A percentile compares a stretch with the other conserved stretches of the same genome.
Conservation (phyloP, 306 rosid genomes). For the Mimosa bimucronata region DNA sequence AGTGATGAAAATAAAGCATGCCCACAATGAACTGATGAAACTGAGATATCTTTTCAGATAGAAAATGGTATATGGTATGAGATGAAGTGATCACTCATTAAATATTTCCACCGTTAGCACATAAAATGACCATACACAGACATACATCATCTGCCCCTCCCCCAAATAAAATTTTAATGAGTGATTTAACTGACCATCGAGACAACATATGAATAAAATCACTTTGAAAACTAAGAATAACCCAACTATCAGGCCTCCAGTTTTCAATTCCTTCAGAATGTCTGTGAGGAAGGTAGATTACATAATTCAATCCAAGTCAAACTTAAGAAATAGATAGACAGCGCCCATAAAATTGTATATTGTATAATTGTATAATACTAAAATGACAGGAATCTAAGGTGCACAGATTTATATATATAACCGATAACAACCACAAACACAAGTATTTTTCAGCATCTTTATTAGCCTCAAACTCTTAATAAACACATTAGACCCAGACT, state of each 20-base stretch:
- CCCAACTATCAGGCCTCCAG: conserved; percentile 1
- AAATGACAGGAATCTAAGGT: neutral
- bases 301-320: neutral
- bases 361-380: neutral
- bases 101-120: neutral
- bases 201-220: neutral
- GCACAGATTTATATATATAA: neutral
- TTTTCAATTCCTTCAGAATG: neutral
- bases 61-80: neutral
- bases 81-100: neutral
- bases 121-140: neutral
- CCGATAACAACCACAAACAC: neutral
- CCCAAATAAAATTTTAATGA: neutral
- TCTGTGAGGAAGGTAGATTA: neutral
- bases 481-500: neutral
- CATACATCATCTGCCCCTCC: neutral
- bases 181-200: neutral
- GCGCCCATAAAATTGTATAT: neutral
- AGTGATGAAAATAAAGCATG: neutral
- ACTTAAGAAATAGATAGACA: neutral
- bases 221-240: neutral
- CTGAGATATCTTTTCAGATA: neutral
- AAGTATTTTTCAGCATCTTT: neutral
- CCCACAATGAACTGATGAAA: neutral
- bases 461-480: too few relatives aligned